Percentiles rank a stretch among this genome's conserved stretches.
phyloP scores from a whole-genome alignment of 495 filamentous ascomycete species.

The Cladorrhinum samala region DNA sequence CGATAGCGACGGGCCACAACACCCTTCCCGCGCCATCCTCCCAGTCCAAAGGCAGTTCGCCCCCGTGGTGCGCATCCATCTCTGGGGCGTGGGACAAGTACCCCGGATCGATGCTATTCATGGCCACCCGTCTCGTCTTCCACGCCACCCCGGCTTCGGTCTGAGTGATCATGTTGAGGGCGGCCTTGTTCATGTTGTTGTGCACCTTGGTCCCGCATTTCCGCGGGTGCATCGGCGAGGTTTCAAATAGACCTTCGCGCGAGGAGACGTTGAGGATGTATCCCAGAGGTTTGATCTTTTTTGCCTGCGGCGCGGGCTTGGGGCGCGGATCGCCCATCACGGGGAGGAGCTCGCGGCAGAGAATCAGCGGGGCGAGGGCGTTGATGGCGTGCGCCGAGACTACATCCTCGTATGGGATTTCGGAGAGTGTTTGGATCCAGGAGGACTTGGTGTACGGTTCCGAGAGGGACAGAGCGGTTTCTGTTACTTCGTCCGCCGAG shows the following conservation, averaged over 20 bases:
- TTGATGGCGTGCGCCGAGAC: constrained; percentile 43
- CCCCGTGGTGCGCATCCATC: constrained; percentile 17
- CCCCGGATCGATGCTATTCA: constrained; percentile 46
- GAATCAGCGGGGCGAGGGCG: constrained; percentile 42
- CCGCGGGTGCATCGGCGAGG: constrained; percentile 10
- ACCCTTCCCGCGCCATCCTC: constrained; percentile 44
- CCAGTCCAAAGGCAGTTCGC: constrained; percentile 39
- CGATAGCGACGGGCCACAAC: constrained; percentile 41
- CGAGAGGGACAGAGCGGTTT: constrained; percentile 7
- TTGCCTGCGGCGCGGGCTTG: background rate
- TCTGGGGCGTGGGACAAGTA: constrained; percentile 46
- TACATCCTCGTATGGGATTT: constrained; percentile 48
- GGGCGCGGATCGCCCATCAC: constrained; percentile 32
- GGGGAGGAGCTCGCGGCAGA: constrained; percentile 42
- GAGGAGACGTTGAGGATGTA: constrained; percentile 46
- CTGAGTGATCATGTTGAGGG: constrained; percentile 44
- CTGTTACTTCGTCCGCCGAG: constrained; percentile 6
- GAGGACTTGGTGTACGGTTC: constrained; percentile 26
- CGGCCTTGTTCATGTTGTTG: constrained; percentile 48
- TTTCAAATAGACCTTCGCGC: constrained; percentile 41
- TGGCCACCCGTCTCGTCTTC: constrained; percentile 32
- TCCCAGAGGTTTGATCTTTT: constrained; percentile 15
- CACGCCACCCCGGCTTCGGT: constrained; percentile 25
- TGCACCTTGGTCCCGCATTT: constrained; percentile 41
- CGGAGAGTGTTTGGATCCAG: constrained; percentile 37